Evolutionary conservation across 495 filamentous ascomycete species (phyloP).

Genomic region (Pyronema omphalodes): DNA sequence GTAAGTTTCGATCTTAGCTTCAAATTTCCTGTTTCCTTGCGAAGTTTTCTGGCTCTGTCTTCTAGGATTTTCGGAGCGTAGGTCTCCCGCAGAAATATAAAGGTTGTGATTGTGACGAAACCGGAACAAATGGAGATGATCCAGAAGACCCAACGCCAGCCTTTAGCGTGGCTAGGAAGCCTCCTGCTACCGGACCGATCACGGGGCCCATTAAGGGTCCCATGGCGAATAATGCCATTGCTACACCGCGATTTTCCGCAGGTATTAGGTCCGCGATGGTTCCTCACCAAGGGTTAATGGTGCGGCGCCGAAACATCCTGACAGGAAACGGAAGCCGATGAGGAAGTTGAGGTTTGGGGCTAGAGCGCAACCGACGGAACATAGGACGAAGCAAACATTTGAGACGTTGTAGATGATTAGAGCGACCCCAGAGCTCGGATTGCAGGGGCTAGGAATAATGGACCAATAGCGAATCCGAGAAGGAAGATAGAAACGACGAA

Average conservation of each 20-base stretch:
- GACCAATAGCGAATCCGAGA: slow-evolving; percentile 35
- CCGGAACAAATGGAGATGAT: slow-evolving; percentile 32
- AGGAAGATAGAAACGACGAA: slow-evolving; percentile 41
- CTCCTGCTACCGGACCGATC: slow-evolving; percentile 39
- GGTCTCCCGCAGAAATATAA: slow-evolving; percentile 42
- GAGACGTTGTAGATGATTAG: slow-evolving; percentile 34
- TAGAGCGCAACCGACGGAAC: slow-evolving; percentile 31
- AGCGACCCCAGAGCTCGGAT: slow-evolving; percentile 38
- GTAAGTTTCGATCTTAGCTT: slow-evolving; percentile 28
- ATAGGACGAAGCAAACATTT: slow-evolving; percentile 34
- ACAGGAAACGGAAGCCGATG: slow-evolving; percentile 38
- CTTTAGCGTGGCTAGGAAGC: slow-evolving; percentile 36
- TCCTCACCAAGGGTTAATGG: slow-evolving; percentile 36
- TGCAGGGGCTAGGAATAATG: slow-evolving; percentile 31
- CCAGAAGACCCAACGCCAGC: slow-evolving; percentile 53
- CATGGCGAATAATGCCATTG: slow-evolving; percentile 33
- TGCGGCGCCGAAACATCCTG: slow-evolving; percentile 33
- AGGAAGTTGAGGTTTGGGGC: slow-evolving; percentile 28
- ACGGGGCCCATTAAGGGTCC: slow-evolving; percentile 38
- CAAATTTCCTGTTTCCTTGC: slow-evolving; percentile 44
- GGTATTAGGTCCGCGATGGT: slow-evolving; percentile 37
- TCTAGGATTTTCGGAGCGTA: slow-evolving; percentile 45
- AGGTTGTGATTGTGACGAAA: slow-evolving; percentile 24
- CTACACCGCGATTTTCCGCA: slow-evolving; percentile 29
- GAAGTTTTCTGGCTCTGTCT: slow-evolving; percentile 34